Percentiles rank a stretch among this genome's conserved stretches.
These are phyloP conservation scores for Starmera caribaea DNA, from an alignment of 805 yeast species.

Conservation along the genomic window DNA sequence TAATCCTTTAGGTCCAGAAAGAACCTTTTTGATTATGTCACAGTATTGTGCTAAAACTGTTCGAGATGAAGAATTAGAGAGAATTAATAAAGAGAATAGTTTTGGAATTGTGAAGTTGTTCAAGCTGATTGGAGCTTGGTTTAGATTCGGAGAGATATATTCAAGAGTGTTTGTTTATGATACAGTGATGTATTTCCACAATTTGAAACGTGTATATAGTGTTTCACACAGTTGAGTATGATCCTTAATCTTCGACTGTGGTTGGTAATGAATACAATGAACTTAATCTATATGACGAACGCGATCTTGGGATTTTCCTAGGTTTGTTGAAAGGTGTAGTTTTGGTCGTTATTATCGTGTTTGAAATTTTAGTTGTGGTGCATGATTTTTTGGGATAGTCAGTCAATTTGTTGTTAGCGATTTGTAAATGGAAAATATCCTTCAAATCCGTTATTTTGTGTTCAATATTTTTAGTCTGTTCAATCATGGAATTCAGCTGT, in stretches of 20 bases:
- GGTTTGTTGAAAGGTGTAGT: conserved; percentile 88
- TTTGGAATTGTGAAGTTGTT: background rate
- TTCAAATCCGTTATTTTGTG: conserved; percentile 18
- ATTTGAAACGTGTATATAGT: background rate
- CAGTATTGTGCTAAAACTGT: conserved; percentile 80
- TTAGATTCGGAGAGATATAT: background rate
- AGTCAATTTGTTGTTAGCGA: no score
- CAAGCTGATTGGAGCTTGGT: background rate
- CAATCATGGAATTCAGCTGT: conserved; percentile 21
- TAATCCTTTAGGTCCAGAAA: conserved; percentile 76
- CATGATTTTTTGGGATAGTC: no score
- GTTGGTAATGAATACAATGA: conserved; percentile 36
- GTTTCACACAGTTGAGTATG: conserved; percentile 36
- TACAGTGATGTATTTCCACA: background rate
- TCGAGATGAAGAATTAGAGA: conserved; percentile 53
- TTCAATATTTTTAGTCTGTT: conserved; percentile 20
- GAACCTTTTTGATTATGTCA: conserved; percentile 85
- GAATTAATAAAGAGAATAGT: conserved; percentile 1
- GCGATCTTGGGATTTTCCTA: conserved; percentile 26
- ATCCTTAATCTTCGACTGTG: conserved; percentile 63
- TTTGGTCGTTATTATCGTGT: conserved; percentile 75
- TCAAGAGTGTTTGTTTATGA: conserved; percentile 1
- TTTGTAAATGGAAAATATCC: conserved; percentile 9
- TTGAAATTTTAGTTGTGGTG: conserved; percentile 37
- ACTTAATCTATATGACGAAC: no score